phyloP scores from a whole-genome alignment of 2,329 filamentous ascomycete genomes.

The Apiospora arundinis region DNA sequence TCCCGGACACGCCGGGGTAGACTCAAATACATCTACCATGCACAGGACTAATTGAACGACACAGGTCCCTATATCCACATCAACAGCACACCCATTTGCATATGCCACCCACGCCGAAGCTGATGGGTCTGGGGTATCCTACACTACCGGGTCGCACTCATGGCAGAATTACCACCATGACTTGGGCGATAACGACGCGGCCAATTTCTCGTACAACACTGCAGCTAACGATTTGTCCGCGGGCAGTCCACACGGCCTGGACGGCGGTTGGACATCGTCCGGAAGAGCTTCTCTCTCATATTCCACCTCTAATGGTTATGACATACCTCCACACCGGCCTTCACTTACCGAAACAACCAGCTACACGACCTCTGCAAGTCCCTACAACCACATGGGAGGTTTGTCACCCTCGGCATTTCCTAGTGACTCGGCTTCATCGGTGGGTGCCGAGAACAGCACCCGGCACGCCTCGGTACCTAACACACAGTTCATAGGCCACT shows the following conservation, averaged over 20 bases:
- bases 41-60: not conserved
- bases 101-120: not conserved
- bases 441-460: conserved; percentile 7
- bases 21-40: not conserved
- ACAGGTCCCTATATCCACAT: conserved; percentile 6
- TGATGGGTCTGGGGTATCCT: not conserved
- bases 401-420: conserved; percentile 18
- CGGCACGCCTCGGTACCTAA: conserved; percentile 5
- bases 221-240: not conserved
- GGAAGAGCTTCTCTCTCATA: conserved; percentile 8
- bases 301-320: conserved; percentile 3
- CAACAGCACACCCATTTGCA: not conserved
- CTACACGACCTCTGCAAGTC: not conserved
- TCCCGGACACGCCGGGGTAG: not conserved
- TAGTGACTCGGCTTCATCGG: conserved; percentile 13
- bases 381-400: not conserved
- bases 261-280: conserved; percentile 16
- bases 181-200: not conserved
- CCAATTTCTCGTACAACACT: conserved; percentile 2
- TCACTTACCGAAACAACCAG: not conserved
- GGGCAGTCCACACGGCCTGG: conserved; percentile 1
- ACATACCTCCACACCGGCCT: not conserved
- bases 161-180: conserved; percentile 15
- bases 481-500: not conserved
- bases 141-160: not conserved